Evolutionary conservation across 2,329 filamentous ascomycete genomes (phyloP), one percentile per base, ranked within the genome.

Genomic region (Chaetomiaceae sp.): DNA sequence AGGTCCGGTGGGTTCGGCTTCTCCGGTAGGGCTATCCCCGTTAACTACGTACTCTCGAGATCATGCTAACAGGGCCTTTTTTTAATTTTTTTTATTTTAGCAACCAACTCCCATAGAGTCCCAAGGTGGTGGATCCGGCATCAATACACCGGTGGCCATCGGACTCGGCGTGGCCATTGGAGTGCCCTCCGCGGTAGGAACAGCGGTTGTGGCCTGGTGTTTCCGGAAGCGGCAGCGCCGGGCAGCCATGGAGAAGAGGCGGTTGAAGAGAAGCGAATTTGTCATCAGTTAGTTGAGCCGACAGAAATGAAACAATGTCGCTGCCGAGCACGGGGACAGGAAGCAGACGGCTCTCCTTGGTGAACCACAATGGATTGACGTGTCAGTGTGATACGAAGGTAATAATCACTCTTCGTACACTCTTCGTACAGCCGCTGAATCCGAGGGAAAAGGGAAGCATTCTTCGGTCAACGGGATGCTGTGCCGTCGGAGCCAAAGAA

Each of bases 141-240:
- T 59, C 18, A 63, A 54, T 36, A 61, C 57, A 41, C 53, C 54
- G 6, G 48, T 63, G 37, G 62, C 61, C 0, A 55, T 65, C 36
- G 64, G 61, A 10, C 30, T 66, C 2, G 64, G 60, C 7, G 60
- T 65, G 1, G 62, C 61, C 2, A 55, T 65, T 25, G 62, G 64
- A 2, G 42, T 62, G 10, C 56, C 61, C 4, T 60, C 57, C 1
- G 43, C 61, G 13, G 51, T 58, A 18, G 64, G 41, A 13, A 18
- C 61, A 25, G 50, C 32, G 8, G 29, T 62, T 13, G 42, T 64
- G 9, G 44, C 54, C 11, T 59, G 58, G 55, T 58, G 54, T 23
- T 40, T 63, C 25, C 44, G 58, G 43, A 62, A 55, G 37, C 54
- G 60, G 21, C 55, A 57, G 20, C 57, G 40, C 23, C 49, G 50